phyloP scores from a whole-genome alignment of 2,329 filamentous ascomycete genomes.

The Pseudovirgaria hyperparasitica region DNA sequence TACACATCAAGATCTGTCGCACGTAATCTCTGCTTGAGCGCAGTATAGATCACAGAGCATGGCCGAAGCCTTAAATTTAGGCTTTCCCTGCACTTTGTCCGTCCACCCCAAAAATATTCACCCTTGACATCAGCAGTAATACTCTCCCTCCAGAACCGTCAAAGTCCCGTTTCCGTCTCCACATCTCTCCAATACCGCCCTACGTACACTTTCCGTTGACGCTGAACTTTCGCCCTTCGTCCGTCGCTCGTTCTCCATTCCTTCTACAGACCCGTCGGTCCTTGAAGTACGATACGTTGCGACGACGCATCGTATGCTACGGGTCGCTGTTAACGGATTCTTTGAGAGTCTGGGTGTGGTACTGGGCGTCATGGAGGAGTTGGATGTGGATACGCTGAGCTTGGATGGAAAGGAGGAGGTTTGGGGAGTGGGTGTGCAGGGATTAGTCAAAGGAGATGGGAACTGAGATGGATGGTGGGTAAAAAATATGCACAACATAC shows the following conservation, averaged over 20 bases:
- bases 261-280: slow-evolving; percentile 29
- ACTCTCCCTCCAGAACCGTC: slow-evolving; percentile 43
- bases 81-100: slow-evolving; percentile 29
- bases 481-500: background rate
- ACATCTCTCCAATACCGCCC: slow-evolving; percentile 64
- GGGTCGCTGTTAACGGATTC: slow-evolving; percentile 91
- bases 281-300: slow-evolving; percentile 69
- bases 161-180: slow-evolving; percentile 69
- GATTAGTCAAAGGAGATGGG: slow-evolving; percentile 61
- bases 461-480: no score
- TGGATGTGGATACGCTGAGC: slow-evolving; percentile 72
- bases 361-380: slow-evolving; percentile 76
- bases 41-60: no score
- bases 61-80: slow-evolving; percentile 4
- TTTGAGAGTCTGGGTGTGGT: slow-evolving; percentile 82
- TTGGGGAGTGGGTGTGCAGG: slow-evolving; percentile 54
- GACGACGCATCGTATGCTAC: slow-evolving; percentile 89
- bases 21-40: no score
- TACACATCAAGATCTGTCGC: no score
- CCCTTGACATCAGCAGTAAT: slow-evolving; percentile 1
- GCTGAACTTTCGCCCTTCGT: slow-evolving; percentile 80
- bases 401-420: slow-evolving; percentile 27
- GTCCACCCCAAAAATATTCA: slow-evolving; percentile 1
- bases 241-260: slow-evolving; percentile 53
- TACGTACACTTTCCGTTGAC: slow-evolving; percentile 70